A percentile compares a stretch with the other conserved stretches of the same genome.
These are phyloP conservation scores for Cordyceps pruinosa DNA, from an alignment of 2,329 filamentous ascomycete genomes.

Conservation along the genomic window DNA sequence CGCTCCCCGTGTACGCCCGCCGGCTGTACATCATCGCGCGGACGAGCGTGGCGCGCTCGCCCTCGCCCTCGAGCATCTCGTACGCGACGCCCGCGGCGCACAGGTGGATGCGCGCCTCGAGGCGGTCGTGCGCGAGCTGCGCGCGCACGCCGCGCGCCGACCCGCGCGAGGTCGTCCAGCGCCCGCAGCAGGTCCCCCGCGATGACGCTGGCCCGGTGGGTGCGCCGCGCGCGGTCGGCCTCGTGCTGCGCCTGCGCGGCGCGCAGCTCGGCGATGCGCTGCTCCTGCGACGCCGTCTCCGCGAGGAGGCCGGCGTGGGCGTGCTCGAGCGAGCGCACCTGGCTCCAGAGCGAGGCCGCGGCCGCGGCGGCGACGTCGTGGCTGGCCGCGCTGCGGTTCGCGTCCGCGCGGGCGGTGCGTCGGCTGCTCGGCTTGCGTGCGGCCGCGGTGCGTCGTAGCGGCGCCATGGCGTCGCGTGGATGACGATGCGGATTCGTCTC, in stretches of 20 bases:
- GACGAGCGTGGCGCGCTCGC: background rate
- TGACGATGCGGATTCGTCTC: too few species aligned
- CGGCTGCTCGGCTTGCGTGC: too few species aligned
- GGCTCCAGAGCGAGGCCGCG: background rate
- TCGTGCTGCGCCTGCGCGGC: background rate
- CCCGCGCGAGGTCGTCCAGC: background rate
- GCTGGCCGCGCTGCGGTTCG: too few species aligned
- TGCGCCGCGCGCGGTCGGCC: background rate
- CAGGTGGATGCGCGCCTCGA: background rate
- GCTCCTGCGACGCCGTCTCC: background rate
- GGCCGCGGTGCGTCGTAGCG: too few species aligned
- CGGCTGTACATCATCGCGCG: background rate
- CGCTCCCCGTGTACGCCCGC: background rate
- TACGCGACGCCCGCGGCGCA: background rate
- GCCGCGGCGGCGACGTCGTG: too few species aligned
- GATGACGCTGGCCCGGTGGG: too few species aligned
- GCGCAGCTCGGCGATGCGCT: background rate
- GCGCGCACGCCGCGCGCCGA: too few species aligned
- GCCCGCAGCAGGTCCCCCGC: too few species aligned
- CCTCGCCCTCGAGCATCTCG: background rate
- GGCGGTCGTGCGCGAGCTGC: background rate
- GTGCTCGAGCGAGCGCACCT: background rate
- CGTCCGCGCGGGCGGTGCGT: too few species aligned
- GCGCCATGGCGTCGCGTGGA: too few species aligned
- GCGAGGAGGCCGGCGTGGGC: background rate